Evolutionary conservation across 2,329 filamentous ascomycete genomes (phyloP).

Genomic region (Alternaria arborescens): DNA sequence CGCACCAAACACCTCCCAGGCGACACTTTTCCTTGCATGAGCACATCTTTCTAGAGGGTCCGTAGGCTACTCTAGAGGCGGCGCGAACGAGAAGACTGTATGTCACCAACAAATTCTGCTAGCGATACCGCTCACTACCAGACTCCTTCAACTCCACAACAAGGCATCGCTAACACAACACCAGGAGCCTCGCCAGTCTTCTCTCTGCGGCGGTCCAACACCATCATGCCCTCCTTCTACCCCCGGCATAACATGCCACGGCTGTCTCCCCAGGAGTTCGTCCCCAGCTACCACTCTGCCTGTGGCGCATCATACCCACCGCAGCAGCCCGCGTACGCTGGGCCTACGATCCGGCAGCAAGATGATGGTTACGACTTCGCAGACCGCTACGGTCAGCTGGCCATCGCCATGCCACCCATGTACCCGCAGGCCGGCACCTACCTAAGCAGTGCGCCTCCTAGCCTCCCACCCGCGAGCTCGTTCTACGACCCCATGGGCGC

Average conservation of each 20-base stretch:
- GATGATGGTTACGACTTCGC: slow-evolving; percentile 58
- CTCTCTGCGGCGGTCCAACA: slow-evolving; percentile 45
- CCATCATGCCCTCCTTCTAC: slow-evolving; percentile 62
- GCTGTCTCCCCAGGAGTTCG: slow-evolving; percentile 60
- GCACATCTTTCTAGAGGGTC: slow-evolving; percentile 42
- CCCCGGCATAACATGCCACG: slow-evolving; percentile 55
- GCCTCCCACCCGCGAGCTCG: slow-evolving; percentile 47
- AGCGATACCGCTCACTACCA: slow-evolving; percentile 6
- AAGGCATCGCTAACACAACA: slow-evolving; percentile 27
- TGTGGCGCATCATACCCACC: slow-evolving; percentile 57
- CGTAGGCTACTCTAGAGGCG: slow-evolving; percentile 46
- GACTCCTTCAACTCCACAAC: slow-evolving; percentile 3
- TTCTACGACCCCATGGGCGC: slow-evolving; percentile 58
- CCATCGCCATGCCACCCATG: slow-evolving; percentile 51
- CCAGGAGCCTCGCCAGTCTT: slow-evolving; percentile 55
- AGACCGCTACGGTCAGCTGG: slow-evolving; percentile 56
- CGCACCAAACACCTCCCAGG: slow-evolving; percentile 25
- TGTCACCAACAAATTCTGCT: slow-evolving; percentile 21
- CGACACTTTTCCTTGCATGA: slow-evolving; percentile 49
- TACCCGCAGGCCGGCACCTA: slow-evolving; percentile 53
- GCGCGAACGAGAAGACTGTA: slow-evolving; percentile 54
- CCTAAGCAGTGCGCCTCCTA: slow-evolving; percentile 47
- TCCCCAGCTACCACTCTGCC: slow-evolving; percentile 54
- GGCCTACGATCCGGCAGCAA: slow-evolving; percentile 52
- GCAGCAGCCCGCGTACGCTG: slow-evolving; percentile 55